Percentiles rank a stretch among this genome's conserved stretches.
Evolutionary conservation across 345 rosid genomes (phyloP).

Genomic region (Citrus medica): DNA sequence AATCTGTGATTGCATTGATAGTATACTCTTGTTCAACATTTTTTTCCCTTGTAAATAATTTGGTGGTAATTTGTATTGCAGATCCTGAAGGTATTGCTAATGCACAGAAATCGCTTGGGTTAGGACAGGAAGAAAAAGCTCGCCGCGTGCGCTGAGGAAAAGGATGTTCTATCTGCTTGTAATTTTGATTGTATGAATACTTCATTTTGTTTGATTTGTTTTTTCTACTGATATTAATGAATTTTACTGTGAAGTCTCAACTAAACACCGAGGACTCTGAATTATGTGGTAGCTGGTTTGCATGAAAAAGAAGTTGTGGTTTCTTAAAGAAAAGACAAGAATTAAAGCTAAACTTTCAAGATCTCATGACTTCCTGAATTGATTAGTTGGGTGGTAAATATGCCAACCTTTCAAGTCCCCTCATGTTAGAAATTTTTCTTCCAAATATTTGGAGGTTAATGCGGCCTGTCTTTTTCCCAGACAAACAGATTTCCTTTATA

Average conservation of each 20-base stretch:
- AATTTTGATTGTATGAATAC: background rate
- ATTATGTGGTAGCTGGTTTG: background rate
- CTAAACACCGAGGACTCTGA: too few relatives aligned
- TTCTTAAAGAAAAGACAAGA: background rate
- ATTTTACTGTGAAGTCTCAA: background rate
- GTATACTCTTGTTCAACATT: background rate
- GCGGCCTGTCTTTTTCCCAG: background rate
- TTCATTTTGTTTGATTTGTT: background rate
- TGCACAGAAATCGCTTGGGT: conserved; percentile 88
- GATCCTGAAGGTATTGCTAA: conserved; percentile 96
- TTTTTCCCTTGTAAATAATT: background rate
- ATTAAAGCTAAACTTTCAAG: background rate
- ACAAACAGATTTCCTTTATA: background rate
- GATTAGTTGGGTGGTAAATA: background rate
- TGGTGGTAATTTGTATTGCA: conserved; percentile 22
- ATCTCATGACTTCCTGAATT: background rate
- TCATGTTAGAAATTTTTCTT: background rate
- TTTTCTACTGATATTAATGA: background rate
- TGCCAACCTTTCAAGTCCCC: background rate
- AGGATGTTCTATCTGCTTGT: background rate
- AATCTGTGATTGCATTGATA: background rate
- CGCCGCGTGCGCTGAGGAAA: conserved; percentile 61
- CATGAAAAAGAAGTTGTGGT: background rate
- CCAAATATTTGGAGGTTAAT: background rate
- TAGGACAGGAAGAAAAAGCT: conserved; percentile 91